phyloP scores from a whole-genome alignment of 345 rosid species.

The Leavenworthia alabamica region DNA sequence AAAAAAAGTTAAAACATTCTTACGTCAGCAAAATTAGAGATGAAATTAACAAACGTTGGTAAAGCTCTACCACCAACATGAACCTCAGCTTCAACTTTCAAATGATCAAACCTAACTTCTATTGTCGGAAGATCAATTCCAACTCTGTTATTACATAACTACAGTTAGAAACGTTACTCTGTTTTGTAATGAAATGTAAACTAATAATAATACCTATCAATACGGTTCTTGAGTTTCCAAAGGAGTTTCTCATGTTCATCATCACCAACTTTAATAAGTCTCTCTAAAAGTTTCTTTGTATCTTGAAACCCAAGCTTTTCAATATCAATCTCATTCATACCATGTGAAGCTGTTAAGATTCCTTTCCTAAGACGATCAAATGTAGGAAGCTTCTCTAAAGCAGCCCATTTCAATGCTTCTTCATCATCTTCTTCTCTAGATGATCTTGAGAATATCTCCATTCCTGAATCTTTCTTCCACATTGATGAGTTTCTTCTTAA shows the following conservation, averaged over 20 bases:
- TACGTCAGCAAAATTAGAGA: conserved; percentile 47
- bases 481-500: conserved; percentile 27
- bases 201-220: conserved; percentile 47
- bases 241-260: conserved; percentile 86
- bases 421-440: conserved; percentile 63
- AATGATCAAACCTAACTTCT: conserved; percentile 77
- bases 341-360: conserved; percentile 44
- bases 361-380: conserved; percentile 63
- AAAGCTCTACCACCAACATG: conserved; percentile 61
- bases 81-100: conserved; percentile 54
- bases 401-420: conserved; percentile 90
- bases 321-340: conserved; percentile 54
- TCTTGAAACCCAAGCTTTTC: conserved; percentile 61
- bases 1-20: not conserved
- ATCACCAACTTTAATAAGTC: conserved; percentile 62
- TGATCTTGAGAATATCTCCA: conserved; percentile 50
- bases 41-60: conserved; percentile 54
- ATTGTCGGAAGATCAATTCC: conserved; percentile 81
- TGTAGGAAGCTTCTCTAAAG: conserved; percentile 81
- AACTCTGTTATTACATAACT: conserved; percentile 48
- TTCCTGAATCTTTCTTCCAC: conserved; percentile 36
- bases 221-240: conserved; percentile 66
- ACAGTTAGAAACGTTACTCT: no score
- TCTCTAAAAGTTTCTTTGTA: conserved; percentile 59
- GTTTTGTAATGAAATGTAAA: not conserved